Base-by-base conservation (phyloP, 768 basidiomycete species). In the Auriscalpium vulgare region DNA sequence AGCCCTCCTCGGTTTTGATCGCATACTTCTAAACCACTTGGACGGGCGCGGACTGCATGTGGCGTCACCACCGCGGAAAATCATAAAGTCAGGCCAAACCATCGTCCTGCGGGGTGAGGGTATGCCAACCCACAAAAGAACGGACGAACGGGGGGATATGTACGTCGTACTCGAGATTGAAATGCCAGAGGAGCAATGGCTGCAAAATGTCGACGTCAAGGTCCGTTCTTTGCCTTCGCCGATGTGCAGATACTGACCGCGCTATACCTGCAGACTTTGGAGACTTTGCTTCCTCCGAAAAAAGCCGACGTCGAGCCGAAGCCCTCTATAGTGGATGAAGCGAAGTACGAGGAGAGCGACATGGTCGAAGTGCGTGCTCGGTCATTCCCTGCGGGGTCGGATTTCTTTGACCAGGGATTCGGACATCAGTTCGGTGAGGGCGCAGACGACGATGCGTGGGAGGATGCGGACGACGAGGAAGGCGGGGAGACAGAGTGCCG, bases 1-100 rank as follows among this genome's bases (percentile, higher is more conserved):
- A 71, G 91, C 94, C 3, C 79, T 98, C 10, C 79, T 97, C 53
- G 95, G 95, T n/a, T 95, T 99, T 73, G 89, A 86, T 48, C 83
- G 95, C 29, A 86, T 97, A 59, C 72, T 97, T 21, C 74, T 99
- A 56, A 89, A 86, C 8, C 95, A 99, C 68, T 77, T 99, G 35
- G 95, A 99, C 66, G 94, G 94, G 10, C 83, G 93, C 13, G 93
- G 93, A n/a, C 78, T 97, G 51, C 83, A 82, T 38, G 81, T 97
- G 11, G 72, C 82, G 0, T 86, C 82, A 61, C 89, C 89, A 5
- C 76, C 81, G 1, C 83, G 86, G 8, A 88, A 86, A 67, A 81
- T 94, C 34, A 80, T 95, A 65, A 82, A 83, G 58, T 78, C 84
- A 4, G 83, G 84, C 10, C 83, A 87, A 60, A 81, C 83, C 19